Base-by-base conservation (phyloP, 345 rosid genomes). In the Trapa incisa region DNA sequence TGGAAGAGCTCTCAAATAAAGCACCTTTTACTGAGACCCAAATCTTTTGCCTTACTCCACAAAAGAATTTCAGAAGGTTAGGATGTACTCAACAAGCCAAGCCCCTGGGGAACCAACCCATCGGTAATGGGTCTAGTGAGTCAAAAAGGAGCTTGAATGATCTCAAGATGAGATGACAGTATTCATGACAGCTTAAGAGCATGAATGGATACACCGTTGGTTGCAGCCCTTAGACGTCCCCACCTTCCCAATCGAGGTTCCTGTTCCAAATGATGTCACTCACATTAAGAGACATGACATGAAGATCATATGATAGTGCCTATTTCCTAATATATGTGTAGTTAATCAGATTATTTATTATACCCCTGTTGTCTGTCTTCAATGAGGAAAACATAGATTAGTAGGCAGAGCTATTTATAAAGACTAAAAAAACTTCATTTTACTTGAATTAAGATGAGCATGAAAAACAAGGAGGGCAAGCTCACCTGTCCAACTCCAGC, bases 201-300 rank as follows among this genome's bases (percentile, higher is more conserved):
- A 61, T 86, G 99, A 67, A 95, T 66, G 32, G 84, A 80, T 13
- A 95, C 96, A 2, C 99, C 96, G 68, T 91, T 91, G 67, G 67
- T 79, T 2, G 96, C 96, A 52, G 77, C 72, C 2, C 83, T 75
- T 68, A 71, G 48, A 42, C 71, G 75, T 11, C 92, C 97, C 98
- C 98, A 95, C 79, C 98, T 82, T 76, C 99, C 99, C 8, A 95
- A 83, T 17, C 96, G 88, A 1, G 97, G 92, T 75, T 95, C 99
- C 99, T 91, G 82, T 64, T 43, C 64, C 61, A 70, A 4, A 70
- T 32, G 14, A 61, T 17, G 60, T 7, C 37, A 50, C 12, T 64
- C 14, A 2, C 16, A 47, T n/a, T 32, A 52, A 67, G 14, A 43
- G 54, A 32, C 41, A 8, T 1, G 3, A 17, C 16, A 64, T 22